Evolutionary conservation across 257 asterid genomes (phyloP).

Genomic region (Parsonsia alboflavescens): DNA sequence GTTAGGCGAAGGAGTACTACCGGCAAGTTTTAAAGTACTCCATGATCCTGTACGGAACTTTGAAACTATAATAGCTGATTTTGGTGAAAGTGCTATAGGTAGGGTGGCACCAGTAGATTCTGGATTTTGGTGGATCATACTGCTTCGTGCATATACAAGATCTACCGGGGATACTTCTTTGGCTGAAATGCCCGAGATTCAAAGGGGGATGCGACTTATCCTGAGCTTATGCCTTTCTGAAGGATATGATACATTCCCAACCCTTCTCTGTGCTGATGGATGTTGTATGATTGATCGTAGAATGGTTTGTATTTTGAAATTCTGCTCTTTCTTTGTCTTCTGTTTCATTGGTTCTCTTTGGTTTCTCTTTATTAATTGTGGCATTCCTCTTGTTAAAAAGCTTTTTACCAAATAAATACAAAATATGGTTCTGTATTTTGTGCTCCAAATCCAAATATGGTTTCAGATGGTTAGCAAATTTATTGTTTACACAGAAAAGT

Average conservation of each 20-base stretch:
- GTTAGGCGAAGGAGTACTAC: conserved; percentile 90
- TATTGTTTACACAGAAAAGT: not conserved
- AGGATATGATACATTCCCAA: conserved; percentile 92
- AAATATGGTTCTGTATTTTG: not conserved
- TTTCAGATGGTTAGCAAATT: not conserved
- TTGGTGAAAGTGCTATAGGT: conserved; percentile 93
- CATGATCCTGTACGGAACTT: conserved; percentile 73
- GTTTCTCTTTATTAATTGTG: not conserved
- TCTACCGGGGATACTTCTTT: conserved; percentile 85
- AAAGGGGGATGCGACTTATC: conserved; percentile 80
- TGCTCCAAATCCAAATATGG: not conserved
- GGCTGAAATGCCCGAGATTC: conserved; percentile 76
- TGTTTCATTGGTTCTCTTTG: not conserved
- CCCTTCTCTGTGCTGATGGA: conserved; percentile 94
- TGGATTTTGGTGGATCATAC: conserved; percentile 97
- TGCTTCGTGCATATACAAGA: conserved; percentile 88
- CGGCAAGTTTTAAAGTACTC: conserved; percentile 91
- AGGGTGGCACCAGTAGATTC: conserved; percentile 98
- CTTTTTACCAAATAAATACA: not conserved
- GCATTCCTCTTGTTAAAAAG: not conserved
- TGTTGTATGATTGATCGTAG: conserved; percentile 90
- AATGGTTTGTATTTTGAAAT: conserved; percentile 50
- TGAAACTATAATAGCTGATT: conserved; percentile 85
- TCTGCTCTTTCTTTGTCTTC: conserved; percentile 2
- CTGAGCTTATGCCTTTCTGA: conserved; percentile 76